Evolutionary conservation across 2,329 filamentous ascomycete genomes (phyloP).

Genomic region (Paraconiothyrium sp.): DNA sequence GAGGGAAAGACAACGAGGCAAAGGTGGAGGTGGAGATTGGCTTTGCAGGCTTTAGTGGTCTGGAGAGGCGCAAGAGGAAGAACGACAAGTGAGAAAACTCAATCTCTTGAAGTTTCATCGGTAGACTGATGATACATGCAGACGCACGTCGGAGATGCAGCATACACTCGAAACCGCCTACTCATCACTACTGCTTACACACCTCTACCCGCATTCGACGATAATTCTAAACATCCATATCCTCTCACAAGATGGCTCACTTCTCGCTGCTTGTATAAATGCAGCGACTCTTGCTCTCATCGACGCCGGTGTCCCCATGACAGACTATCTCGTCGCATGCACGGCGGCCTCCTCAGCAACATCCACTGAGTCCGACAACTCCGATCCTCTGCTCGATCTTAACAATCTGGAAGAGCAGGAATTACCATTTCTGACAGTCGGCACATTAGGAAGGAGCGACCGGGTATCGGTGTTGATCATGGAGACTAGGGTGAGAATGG

Average conservation of each 20-base stretch:
- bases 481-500: constrained; percentile 87
- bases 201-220: constrained; percentile 87
- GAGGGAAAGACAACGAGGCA: constrained; percentile 63
- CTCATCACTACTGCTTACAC: constrained; percentile 79
- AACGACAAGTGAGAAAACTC: constrained; percentile 75
- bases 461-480: constrained; percentile 82
- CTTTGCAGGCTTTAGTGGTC: constrained; percentile 85
- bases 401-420: constrained; percentile 86
- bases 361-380: constrained; percentile 57
- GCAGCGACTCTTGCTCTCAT: constrained; percentile 90
- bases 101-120: not conserved
- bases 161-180: constrained; percentile 82
- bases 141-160: constrained; percentile 82
- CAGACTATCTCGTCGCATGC: constrained; percentile 87
- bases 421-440: constrained; percentile 87
- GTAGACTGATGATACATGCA: constrained; percentile 51
- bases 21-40: constrained; percentile 83
- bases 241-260: constrained; percentile 86
- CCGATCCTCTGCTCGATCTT: constrained; percentile 82
- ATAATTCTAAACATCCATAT: constrained; percentile 88
- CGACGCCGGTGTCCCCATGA: constrained; percentile 95
- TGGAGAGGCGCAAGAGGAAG: constrained; percentile 81
- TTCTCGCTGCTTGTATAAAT: constrained; percentile 90
- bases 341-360: constrained; percentile 83
- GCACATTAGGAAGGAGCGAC: constrained; percentile 77